Conservation (phyloP, 1,284 basidiomycete species). For the Trametes polyzona region DNA sequence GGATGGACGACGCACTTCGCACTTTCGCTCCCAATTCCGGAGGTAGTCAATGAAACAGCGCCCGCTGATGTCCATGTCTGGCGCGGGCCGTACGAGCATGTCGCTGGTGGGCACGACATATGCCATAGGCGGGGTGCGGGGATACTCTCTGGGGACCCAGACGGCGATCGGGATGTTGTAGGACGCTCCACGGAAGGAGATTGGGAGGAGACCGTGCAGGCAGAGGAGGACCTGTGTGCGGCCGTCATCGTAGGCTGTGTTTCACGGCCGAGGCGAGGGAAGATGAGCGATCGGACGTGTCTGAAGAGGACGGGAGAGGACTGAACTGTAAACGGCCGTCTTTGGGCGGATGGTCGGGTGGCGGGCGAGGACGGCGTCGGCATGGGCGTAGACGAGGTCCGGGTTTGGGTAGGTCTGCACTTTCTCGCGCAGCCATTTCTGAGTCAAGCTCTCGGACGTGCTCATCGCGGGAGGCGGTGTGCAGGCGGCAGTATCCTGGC, state of each 20-base stretch:
- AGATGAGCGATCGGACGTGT: constrained; percentile 22
- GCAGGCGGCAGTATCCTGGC: not conserved
- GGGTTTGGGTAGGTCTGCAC: constrained; percentile 63
- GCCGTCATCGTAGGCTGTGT: constrained; percentile 89
- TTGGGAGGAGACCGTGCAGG: constrained; percentile 90
- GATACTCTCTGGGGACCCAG: constrained; percentile 88
- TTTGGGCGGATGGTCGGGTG: constrained; percentile 80
- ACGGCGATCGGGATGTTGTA: constrained; percentile 96
- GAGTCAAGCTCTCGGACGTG: constrained; percentile 43
- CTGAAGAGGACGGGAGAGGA: constrained; percentile 19
- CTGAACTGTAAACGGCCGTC: constrained; percentile 90
- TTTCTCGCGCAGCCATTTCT: constrained; percentile 78
- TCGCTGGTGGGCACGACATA: constrained; percentile 94
- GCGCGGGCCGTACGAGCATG: constrained; percentile 86
- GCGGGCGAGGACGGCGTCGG: constrained; percentile 64
- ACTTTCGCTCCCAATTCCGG: constrained; percentile 79
- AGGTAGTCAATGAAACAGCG: constrained; percentile 72
- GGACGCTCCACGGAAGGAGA: constrained; percentile 72
- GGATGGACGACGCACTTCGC: constrained; percentile 64
- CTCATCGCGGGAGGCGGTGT: constrained; percentile 23
- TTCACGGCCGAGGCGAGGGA: constrained; percentile 10
- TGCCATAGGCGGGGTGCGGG: constrained; percentile 80
- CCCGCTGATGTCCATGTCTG: constrained; percentile 85
- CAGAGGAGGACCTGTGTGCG: constrained; percentile 90
- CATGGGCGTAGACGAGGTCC: constrained; percentile 62